phyloP scores from a whole-genome alignment of 2,329 filamentous ascomycete genomes.

The Trichoderma atroviride region DNA sequence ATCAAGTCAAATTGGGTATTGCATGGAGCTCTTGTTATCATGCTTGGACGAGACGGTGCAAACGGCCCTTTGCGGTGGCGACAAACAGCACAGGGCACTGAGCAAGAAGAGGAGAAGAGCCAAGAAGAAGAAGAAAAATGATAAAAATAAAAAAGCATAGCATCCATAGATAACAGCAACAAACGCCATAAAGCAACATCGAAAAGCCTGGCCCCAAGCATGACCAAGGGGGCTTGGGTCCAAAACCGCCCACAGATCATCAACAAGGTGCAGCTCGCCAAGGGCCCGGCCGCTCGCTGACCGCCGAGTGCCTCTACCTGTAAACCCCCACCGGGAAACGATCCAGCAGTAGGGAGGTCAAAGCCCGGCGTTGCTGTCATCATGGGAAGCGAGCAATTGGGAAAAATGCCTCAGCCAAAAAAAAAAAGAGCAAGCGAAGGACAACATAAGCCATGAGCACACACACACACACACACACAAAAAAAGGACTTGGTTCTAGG shows the following conservation, averaged over 20 bases:
- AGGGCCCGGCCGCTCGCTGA: constrained; percentile 16
- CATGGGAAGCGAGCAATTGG: constrained; percentile 8
- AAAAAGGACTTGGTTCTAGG: not conserved
- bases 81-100: not conserved
- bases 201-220: not conserved
- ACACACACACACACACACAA: not conserved
- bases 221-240: constrained; percentile 2
- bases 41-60: not conserved
- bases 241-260: constrained; percentile 18
- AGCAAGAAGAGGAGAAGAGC: not conserved
- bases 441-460: not conserved
- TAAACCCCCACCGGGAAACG: not conserved
- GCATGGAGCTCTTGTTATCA: not conserved
- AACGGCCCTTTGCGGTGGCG: not conserved
- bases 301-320: not conserved
- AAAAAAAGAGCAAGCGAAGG: not conserved
- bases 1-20: not conserved
- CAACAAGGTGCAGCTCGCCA: constrained; percentile 14
- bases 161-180: not conserved
- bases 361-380: constrained; percentile 13
- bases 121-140: not conserved
- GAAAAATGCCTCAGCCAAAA: constrained; percentile 21
- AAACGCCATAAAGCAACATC: not conserved
- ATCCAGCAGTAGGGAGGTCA: constrained; percentile 2
- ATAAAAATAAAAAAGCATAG: not conserved